Evolutionary conservation across 2,329 filamentous ascomycete genomes (phyloP).

Genomic region (Fonsecaea nubica): DNA sequence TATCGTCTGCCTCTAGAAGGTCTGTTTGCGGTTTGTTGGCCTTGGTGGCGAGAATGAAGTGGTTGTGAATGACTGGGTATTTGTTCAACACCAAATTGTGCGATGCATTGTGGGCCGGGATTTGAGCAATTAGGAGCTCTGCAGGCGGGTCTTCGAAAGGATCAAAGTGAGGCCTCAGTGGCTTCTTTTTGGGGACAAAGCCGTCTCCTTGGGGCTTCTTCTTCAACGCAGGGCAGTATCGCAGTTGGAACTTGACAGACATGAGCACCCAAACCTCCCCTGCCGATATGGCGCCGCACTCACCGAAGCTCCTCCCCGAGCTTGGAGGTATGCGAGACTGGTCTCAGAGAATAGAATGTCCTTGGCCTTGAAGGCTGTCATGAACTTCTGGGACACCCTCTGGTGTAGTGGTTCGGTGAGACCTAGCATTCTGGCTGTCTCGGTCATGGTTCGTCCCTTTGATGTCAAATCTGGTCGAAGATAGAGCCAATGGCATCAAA

Average conservation of each 20-base stretch:
- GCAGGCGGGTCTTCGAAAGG: conserved; percentile 53
- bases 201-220: conserved; percentile 47
- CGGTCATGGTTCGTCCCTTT: conserved; percentile 22
- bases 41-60: conserved; percentile 58
- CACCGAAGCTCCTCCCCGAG: conserved; percentile 31
- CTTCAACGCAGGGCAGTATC: conserved; percentile 57
- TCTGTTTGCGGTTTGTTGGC: conserved; percentile 52
- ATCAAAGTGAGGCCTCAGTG: conserved; percentile 46
- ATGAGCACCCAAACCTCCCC: conserved; percentile 1
- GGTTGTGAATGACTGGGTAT: conserved; percentile 56
- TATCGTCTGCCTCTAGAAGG: conserved; percentile 52
- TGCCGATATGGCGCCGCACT: conserved; percentile 9
- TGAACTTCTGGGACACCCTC: conserved; percentile 35
- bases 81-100: conserved; percentile 57
- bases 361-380: conserved; percentile 29
- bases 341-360: conserved; percentile 40
- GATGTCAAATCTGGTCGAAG: background rate
- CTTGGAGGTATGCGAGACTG: conserved; percentile 31
- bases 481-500: background rate
- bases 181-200: conserved; percentile 15
- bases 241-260: conserved; percentile 52
- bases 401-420: conserved; percentile 30
- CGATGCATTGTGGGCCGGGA: conserved; percentile 45
- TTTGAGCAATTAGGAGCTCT: conserved; percentile 51
- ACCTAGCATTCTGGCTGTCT: conserved; percentile 24